These are phyloP conservation scores for Hymenoscyphus salicellus DNA, from an alignment of 2,329 filamentous ascomycete species.

Conservation along the genomic window DNA sequence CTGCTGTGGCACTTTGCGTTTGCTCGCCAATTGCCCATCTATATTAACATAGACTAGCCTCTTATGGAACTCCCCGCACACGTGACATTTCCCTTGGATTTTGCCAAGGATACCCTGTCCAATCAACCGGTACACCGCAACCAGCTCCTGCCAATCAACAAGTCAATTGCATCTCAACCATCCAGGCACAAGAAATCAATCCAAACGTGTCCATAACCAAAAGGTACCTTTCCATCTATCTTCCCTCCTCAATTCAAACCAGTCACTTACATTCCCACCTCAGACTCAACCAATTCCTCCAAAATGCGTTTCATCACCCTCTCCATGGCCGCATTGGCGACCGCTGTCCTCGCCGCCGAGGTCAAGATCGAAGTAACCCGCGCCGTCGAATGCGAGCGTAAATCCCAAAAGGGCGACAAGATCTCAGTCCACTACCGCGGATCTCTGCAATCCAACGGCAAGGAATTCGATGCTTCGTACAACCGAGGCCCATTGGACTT, in stretches of 20 bases:
- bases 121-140: neutral
- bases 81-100: neutral
- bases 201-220: constrained; percentile 5
- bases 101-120: neutral
- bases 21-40: too few species aligned
- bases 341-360: constrained; percentile 34
- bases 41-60: too few species aligned
- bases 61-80: too few species aligned
- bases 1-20: neutral
- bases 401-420: constrained; percentile 71
- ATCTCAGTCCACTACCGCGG: constrained; percentile 88
- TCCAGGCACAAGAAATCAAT: constrained; percentile 2
- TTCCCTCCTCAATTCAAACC: too few species aligned
- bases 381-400: constrained; percentile 74
- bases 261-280: neutral
- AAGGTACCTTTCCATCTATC: neutral
- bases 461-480: constrained; percentile 83
- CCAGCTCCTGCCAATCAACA: neutral
- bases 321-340: constrained; percentile 32
- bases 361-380: constrained; percentile 76
- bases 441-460: constrained; percentile 69
- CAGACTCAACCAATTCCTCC: constrained; percentile 10
- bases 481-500: constrained; percentile 79
- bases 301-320: constrained; percentile 35
- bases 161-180: neutral